Evolutionary conservation across 2,329 filamentous ascomycete genomes (phyloP).

Genomic region (Domatiomyces catenatus): DNA sequence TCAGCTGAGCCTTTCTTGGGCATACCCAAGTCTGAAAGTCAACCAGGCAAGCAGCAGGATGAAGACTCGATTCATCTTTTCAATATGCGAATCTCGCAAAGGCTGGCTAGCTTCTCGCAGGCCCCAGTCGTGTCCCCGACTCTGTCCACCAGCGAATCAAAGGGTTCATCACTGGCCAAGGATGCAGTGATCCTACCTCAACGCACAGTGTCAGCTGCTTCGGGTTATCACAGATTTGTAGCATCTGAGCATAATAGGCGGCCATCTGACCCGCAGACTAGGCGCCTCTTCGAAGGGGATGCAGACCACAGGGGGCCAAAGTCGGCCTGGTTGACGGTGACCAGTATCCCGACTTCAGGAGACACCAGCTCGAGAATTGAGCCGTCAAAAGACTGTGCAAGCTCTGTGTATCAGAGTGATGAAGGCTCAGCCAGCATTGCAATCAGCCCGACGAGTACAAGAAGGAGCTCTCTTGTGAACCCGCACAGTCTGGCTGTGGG

Average conservation of each 20-base stretch:
- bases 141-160: slow-evolving; percentile 2
- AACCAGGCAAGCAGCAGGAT: slow-evolving; percentile 2
- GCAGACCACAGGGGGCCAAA: not conserved
- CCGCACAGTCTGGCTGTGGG: slow-evolving; percentile 15
- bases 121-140: slow-evolving; percentile 3
- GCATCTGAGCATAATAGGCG: slow-evolving; percentile 11
- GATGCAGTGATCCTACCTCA: not conserved
- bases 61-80: slow-evolving; percentile 15
- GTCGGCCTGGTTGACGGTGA: slow-evolving; percentile 4
- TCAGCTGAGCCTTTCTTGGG: not conserved
- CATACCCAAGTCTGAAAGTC: not conserved
- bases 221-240: slow-evolving; percentile 1
- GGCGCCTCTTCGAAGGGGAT: slow-evolving; percentile 11
- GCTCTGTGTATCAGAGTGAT: slow-evolving; percentile 14
- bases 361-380: not conserved
- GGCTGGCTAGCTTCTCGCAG: slow-evolving; percentile 13
- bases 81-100: slow-evolving; percentile 18
- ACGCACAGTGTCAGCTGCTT: not conserved
- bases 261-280: slow-evolving; percentile 14
- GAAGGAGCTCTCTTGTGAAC: slow-evolving; percentile 3
- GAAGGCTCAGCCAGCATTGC: slow-evolving; percentile 1
- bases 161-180: not conserved
- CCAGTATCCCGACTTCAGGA: not conserved
- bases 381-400: slow-evolving; percentile 6
- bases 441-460: not conserved